phyloP scores from a whole-genome alignment of 257 asterid species.

The Ilex aquifolium region DNA sequence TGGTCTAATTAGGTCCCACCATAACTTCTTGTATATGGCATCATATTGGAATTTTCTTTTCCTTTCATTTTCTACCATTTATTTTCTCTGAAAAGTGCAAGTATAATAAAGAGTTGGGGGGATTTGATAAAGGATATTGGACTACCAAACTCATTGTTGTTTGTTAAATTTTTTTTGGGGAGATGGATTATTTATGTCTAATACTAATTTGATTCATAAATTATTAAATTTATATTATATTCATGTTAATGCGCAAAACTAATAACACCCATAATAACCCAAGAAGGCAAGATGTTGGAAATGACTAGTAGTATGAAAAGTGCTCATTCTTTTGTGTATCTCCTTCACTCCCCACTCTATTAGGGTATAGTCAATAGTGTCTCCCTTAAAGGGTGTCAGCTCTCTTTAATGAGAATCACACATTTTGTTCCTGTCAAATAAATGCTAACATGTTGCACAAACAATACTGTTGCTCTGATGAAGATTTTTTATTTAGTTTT shows the following conservation, averaged over 20 bases:
- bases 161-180: slow-evolving; percentile 12
- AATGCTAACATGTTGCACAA: not conserved
- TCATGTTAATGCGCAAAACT: too few relatives aligned
- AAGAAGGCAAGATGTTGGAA: too few relatives aligned
- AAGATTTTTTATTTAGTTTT: too few relatives aligned
- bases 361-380: too few relatives aligned
- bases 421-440: not conserved
- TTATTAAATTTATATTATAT: too few relatives aligned
- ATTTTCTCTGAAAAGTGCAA: slow-evolving; percentile 11
- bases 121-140: slow-evolving; percentile 18
- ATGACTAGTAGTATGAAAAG: too few relatives aligned
- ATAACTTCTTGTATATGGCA: slow-evolving; percentile 26
- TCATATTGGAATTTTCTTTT: slow-evolving; percentile 16
- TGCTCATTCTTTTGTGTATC: too few relatives aligned
- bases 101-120: slow-evolving; percentile 9
- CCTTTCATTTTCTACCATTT: not conserved
- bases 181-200: not conserved
- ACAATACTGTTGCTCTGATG: too few relatives aligned
- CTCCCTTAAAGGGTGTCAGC: not conserved
- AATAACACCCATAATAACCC: too few relatives aligned
- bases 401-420: not conserved
- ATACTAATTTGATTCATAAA: too few relatives aligned
- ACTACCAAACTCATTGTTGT: slow-evolving; percentile 18
- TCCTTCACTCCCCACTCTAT: too few relatives aligned
- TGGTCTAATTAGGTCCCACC: slow-evolving; percentile 24